Evolutionary conservation across 2,329 filamentous ascomycete genomes (phyloP).

Genomic region (Alternaria rosae): DNA sequence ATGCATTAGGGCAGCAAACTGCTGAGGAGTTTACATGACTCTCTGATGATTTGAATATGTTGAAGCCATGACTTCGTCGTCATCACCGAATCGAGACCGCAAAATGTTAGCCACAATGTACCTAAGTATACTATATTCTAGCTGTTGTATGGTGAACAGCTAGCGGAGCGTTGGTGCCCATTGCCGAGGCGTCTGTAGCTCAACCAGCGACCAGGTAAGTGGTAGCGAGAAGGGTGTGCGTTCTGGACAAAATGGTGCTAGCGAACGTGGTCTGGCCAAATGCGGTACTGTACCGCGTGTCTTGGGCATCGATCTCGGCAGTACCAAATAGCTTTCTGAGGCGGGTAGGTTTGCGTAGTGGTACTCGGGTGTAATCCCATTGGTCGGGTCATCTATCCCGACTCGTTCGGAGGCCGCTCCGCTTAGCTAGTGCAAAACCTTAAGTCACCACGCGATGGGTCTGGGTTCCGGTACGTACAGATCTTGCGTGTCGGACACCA

Average conservation of each 20-base stretch:
- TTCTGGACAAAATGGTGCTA: not conserved
- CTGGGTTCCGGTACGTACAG: not conserved
- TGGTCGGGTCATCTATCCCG: not conserved
- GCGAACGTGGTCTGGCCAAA: not conserved
- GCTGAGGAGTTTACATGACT: too few relatives aligned
- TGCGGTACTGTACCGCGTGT: not conserved
- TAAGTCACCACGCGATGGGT: not conserved
- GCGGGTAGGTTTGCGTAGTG: not conserved
- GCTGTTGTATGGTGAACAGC: not conserved
- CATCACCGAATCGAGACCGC: not conserved
- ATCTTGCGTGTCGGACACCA: not conserved
- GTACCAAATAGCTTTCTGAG: too few relatives aligned
- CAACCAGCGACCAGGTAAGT: not conserved
- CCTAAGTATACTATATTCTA: not conserved
- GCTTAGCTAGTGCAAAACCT: not conserved
- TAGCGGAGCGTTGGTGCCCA: not conserved
- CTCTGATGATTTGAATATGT: not conserved
- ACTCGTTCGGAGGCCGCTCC: not conserved
- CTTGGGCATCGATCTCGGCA: not conserved
- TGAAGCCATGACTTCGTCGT: not conserved
- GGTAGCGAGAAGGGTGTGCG: not conserved
- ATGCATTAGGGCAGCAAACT: not conserved
- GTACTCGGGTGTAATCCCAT: not conserved
- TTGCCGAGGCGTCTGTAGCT: not conserved
- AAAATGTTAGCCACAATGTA: not conserved